Percentiles rank a stretch among this genome's conserved stretches.
Conservation (phyloP, 345 rosid species). For the Acer negundo region DNA sequence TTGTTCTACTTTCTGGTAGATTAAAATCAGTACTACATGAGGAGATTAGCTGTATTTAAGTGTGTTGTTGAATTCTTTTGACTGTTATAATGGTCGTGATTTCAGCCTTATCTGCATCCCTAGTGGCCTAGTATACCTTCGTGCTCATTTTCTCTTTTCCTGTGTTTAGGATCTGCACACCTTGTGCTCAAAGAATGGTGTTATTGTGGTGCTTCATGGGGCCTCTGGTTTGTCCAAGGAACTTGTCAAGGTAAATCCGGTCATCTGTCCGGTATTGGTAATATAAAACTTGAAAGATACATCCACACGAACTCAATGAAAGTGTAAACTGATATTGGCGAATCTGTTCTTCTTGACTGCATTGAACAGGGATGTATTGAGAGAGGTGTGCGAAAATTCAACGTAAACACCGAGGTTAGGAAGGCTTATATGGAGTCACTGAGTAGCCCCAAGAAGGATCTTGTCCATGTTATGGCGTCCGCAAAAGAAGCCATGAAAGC, state of each 20-base stretch:
- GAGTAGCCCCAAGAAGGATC: constrained; percentile 53
- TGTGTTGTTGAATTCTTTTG: not conserved
- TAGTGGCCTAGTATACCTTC: not conserved
- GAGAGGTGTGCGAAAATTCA: constrained; percentile 83
- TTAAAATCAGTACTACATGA: not conserved
- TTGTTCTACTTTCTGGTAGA: not conserved
- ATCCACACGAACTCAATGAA: not conserved
- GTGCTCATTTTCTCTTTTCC: constrained; percentile 16
- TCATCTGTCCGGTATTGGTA: not conserved
- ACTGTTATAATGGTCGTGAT: not conserved
- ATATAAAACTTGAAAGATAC: not conserved
- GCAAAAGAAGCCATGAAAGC: constrained; percentile 84
- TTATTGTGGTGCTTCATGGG: constrained; percentile 88
- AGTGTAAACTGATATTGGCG: not conserved
- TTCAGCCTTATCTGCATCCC: not conserved
- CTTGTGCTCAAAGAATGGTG: constrained; percentile 73
- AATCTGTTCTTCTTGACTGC: constrained; percentile 15
- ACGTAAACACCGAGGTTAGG: constrained; percentile 88
- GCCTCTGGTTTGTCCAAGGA: constrained; percentile 84
- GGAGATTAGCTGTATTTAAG: not conserved
- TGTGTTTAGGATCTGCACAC: constrained; percentile 57
- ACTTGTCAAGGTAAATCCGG: constrained; percentile 62
- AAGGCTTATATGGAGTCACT: constrained; percentile 80
- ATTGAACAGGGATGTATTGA: constrained; percentile 63
- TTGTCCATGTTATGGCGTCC: constrained; percentile 74